These are phyloP conservation scores for Alternaria dauci DNA, from an alignment of 2,329 filamentous ascomycete genomes.

Conservation along the genomic window DNA sequence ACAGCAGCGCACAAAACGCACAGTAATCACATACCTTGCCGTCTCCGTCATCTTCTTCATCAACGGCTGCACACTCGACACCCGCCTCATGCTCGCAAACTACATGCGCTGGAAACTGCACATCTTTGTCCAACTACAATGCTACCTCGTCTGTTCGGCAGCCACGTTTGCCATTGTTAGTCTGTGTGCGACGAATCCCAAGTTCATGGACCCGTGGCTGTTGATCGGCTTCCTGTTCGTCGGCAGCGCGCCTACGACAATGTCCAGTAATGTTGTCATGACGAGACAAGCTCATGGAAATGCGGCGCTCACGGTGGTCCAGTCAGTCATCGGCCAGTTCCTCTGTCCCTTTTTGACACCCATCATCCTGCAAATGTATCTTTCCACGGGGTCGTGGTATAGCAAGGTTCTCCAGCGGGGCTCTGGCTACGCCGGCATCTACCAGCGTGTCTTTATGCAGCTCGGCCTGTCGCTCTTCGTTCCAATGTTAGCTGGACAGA, in stretches of 20 bases:
- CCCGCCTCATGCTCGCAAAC: slow-evolving; percentile 67
- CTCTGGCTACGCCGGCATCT: slow-evolving; percentile 67
- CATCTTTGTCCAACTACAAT: slow-evolving; percentile 71
- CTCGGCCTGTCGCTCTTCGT: slow-evolving; percentile 72
- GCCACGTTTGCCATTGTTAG: slow-evolving; percentile 67
- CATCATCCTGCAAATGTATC: slow-evolving; percentile 68
- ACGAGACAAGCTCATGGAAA: slow-evolving; percentile 74
- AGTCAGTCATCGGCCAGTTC: slow-evolving; percentile 75
- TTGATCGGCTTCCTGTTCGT: slow-evolving; percentile 73
- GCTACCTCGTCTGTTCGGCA: slow-evolving; percentile 71
- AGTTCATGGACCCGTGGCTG: slow-evolving; percentile 69
- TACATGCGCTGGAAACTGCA: slow-evolving; percentile 73
- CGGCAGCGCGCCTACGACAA: slow-evolving; percentile 75
- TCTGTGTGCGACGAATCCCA: slow-evolving; percentile 58
- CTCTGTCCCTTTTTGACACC: slow-evolving; percentile 73
- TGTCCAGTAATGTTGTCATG: slow-evolving; percentile 78
- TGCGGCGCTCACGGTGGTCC: slow-evolving; percentile 59
- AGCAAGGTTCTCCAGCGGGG: slow-evolving; percentile 63
- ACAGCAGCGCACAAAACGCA: slow-evolving; percentile 60
- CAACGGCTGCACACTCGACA: slow-evolving; percentile 73
- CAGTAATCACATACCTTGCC: slow-evolving; percentile 69
- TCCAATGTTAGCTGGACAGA: slow-evolving; percentile 70
- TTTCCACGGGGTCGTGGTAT: slow-evolving; percentile 62
- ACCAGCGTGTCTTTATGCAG: slow-evolving; percentile 72
- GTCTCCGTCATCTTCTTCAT: slow-evolving; percentile 75